phyloP scores from a whole-genome alignment of 2,329 filamentous ascomycete genomes.

The Ophiostoma ips region DNA sequence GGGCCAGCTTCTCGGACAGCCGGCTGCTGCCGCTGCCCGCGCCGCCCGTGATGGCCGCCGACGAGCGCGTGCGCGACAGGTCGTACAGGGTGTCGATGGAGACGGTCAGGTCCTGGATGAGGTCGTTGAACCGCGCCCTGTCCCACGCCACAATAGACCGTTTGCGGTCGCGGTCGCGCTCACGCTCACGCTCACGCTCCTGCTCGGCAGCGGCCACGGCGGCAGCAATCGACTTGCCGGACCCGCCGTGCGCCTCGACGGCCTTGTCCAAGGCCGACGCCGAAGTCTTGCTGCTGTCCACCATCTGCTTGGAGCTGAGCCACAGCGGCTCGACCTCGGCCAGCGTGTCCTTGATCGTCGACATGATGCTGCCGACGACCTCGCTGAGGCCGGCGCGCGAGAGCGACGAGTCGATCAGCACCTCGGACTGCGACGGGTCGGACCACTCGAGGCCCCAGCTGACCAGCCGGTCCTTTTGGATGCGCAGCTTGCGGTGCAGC shows the following conservation, averaged over 20 bases:
- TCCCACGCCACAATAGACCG: conserved; percentile 48
- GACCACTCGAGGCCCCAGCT: conserved; percentile 75
- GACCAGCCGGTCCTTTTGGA: conserved; percentile 66
- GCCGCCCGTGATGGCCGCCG: conserved; percentile 23
- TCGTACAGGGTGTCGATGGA: conserved; percentile 73
- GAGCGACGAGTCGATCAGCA: conserved; percentile 56
- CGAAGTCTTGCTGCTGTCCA: conserved; percentile 12
- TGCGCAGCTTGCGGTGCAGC: conserved; percentile 62
- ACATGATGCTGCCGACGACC: conserved; percentile 64
- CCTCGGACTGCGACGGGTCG: conserved; percentile 45
- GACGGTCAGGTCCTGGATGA: conserved; percentile 59
- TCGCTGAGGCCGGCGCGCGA: conserved; percentile 64
- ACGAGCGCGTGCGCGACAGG: conserved; percentile 51
- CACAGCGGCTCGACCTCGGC: conserved; percentile 64
- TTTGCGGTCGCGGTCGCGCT: conserved; percentile 27
- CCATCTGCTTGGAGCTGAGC: conserved; percentile 40
- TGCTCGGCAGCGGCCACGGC: neutral
- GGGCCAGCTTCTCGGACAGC: conserved; percentile 12
- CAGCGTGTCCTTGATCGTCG: conserved; percentile 66
- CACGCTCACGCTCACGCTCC: no score
- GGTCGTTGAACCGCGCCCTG: conserved; percentile 59
- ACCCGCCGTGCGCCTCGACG: neutral
- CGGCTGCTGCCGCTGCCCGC: neutral
- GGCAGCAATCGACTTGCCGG: neutral
- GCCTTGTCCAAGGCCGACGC: neutral